A percentile compares a stretch with the other conserved stretches of the same genome.
These are phyloP conservation scores for Aureococcus anophagefferens DNA, from an alignment of 108 stramenopile species.

Conservation along the genomic window DNA sequence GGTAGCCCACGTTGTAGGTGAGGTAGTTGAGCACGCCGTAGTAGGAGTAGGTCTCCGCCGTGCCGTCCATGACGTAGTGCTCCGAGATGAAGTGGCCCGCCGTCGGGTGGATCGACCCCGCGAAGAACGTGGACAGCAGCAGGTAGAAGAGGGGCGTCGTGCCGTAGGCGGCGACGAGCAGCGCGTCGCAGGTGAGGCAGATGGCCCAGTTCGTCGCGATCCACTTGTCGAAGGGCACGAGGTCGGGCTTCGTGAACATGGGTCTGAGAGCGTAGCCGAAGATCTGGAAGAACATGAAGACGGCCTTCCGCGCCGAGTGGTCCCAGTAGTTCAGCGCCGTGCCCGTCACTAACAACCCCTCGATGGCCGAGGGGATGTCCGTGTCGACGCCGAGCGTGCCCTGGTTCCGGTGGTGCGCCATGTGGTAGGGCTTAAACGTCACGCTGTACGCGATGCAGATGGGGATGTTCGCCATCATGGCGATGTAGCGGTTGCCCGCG, in stretches of 20 bases:
- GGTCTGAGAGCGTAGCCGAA: constrained; percentile 79
- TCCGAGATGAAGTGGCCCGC: constrained; percentile 93
- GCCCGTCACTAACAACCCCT: constrained; percentile 43
- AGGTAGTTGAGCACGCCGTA: constrained; percentile 84
- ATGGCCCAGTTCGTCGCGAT: constrained; percentile 41
- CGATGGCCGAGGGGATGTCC: constrained; percentile 70
- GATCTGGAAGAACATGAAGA: constrained; percentile 71
- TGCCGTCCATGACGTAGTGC: constrained; percentile 71
- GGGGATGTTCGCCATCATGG: constrained; percentile 74
- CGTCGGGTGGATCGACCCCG: constrained; percentile 79
- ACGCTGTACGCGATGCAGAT: constrained; percentile 67
- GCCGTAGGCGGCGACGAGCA: constrained; percentile 53
- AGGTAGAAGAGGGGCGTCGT: constrained; percentile 60
- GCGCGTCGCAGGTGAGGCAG: constrained; percentile 49
- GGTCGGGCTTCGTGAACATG: constrained; percentile 61
- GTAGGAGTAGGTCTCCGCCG: constrained; percentile 76
- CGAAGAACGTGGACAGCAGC: constrained; percentile 61
- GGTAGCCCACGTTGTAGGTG: constrained; percentile 87
- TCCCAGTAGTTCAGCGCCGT: constrained; percentile 29
- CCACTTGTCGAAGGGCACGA: constrained; percentile 4
- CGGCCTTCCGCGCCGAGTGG: constrained; percentile 53
- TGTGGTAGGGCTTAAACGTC: constrained; percentile 85
- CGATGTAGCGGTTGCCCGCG: constrained; percentile 57
- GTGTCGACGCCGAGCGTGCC: constrained; percentile 73
- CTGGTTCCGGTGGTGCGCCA: constrained; percentile 81